Evolutionary conservation across 1,284 basidiomycete genomes (phyloP).

Genomic region (Wallemia hederae): DNA sequence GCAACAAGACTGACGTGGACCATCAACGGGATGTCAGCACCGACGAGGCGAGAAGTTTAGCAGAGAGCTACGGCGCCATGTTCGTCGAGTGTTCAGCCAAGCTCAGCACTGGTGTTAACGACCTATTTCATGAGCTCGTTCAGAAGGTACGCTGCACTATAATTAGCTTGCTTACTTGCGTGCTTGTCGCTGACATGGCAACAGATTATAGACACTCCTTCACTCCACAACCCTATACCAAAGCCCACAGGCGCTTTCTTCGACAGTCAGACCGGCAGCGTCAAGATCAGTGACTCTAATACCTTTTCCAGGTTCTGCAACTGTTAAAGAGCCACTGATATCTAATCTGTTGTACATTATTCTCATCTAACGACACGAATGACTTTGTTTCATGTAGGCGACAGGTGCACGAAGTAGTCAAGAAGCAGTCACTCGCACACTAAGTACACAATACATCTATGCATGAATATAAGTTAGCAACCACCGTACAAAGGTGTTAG

Average conservation of each 20-base stretch:
- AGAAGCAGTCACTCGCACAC: too few species aligned
- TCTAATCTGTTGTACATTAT: background rate
- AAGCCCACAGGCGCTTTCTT: background rate
- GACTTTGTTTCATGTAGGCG: too few species aligned
- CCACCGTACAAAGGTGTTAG: too few species aligned
- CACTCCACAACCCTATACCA: background rate
- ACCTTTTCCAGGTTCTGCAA: background rate
- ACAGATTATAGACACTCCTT: background rate
- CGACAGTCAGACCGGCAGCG: background rate
- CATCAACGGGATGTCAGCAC: conserved; percentile 43
- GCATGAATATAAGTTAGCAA: too few species aligned
- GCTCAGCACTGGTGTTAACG: conserved; percentile 46
- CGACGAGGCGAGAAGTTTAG: conserved; percentile 52
- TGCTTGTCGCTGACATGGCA: background rate
- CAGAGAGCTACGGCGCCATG: conserved; percentile 43
- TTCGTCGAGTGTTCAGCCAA: conserved; percentile 75
- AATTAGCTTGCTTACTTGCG: background rate
- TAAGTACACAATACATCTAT: too few species aligned
- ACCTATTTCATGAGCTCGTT: conserved; percentile 54
- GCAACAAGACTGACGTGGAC: conserved; percentile 52
- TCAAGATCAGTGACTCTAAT: background rate
- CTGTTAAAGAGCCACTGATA: background rate
- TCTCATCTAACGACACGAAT: too few species aligned
- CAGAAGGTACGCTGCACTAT: conserved; percentile 19
- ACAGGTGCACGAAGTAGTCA: too few species aligned